phyloP scores from a whole-genome alignment of 192 early-diverging fungal species.

The Podila horticola region DNA sequence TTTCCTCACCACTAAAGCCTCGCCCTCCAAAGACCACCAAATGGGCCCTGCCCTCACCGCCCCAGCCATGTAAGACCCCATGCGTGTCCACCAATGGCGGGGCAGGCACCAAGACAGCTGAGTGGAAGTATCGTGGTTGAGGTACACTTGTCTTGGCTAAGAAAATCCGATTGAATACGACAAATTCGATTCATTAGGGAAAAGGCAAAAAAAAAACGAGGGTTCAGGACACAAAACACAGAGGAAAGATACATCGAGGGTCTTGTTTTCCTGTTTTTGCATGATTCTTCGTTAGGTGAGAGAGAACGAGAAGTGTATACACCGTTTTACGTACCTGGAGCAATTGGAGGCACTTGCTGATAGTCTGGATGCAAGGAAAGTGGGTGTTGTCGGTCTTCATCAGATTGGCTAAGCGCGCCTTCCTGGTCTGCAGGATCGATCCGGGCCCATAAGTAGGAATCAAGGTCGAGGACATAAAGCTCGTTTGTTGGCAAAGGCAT shows the following conservation, averaged over 20 bases:
- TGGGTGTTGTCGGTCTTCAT: slow-evolving; percentile 11
- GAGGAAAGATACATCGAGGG: too few species aligned
- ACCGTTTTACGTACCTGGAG: neutral
- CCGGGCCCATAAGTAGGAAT: slow-evolving; percentile 65
- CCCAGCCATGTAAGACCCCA: slow-evolving; percentile 31
- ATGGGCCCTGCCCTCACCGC: slow-evolving; percentile 60
- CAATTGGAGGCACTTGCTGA: neutral
- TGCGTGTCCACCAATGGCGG: slow-evolving; percentile 27
- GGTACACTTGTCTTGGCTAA: slow-evolving; percentile 25
- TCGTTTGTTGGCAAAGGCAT: slow-evolving; percentile 69
- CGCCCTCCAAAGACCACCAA: slow-evolving; percentile 79
- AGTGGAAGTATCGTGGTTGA: slow-evolving; percentile 74
- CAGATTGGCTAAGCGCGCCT: neutral
- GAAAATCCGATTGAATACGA: neutral
- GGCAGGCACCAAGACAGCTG: slow-evolving; percentile 47
- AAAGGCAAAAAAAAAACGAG: too few species aligned
- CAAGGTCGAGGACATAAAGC: slow-evolving; percentile 71
- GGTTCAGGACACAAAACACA: too few species aligned
- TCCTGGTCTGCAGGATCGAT: slow-evolving; percentile 24
- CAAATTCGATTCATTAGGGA: too few species aligned
- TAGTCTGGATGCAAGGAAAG: slow-evolving; percentile 7
- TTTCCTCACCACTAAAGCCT: slow-evolving; percentile 58
- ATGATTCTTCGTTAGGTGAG: too few species aligned
- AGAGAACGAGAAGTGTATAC: too few species aligned
- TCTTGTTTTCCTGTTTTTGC: too few species aligned